Evolutionary conservation across 2,329 filamentous ascomycete species (phyloP), one percentile per base, ranked within the genome.

Genomic region (Metarhizium guizhouense): DNA sequence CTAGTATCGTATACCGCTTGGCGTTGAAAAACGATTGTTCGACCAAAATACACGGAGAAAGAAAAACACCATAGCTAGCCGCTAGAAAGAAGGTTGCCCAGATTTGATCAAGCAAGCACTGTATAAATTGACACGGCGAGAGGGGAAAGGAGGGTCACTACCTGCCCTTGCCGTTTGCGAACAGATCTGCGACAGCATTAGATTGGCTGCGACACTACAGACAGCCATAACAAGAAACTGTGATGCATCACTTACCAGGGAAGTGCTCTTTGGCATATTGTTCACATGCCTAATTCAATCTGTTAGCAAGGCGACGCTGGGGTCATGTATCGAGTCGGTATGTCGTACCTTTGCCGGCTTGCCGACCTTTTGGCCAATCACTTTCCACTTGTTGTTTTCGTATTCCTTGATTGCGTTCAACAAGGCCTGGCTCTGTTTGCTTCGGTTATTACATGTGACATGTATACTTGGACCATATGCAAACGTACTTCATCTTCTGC

Each of bases 191-290:
- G 43, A 47, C 57, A 53, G 47, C 55, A 65, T 72, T 66, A 72
- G 67, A 63, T 60, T 61, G 56, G 61, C 55, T 56, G 60, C 56
- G 58, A 57, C 29, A 60, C 45, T 51, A 60, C 54, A 54, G 32
- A 55, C 55, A 53, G 57, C 58, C 59, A 16, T 14, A 13, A 38
- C 18, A n/a, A 16, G 45, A 13, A 38, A 51, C 20, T n/a, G 20
- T n/a, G 30, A 14, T 3, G 5, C 4, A 38, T 30, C 20, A 60
- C 67, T 58, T 71, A 72, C 70, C 85, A 63, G 83, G 82, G 66
- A 95, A 95, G 72, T 97, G 89, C 71, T 97, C 93, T 73, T 96
- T 96, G 56, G 93, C 93, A 71, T 96, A 96, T 72, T 96, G 92
- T 61, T 81, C 78, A 59, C 78, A 81, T 30, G 78, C 78, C 70